Evolutionary conservation across 129 eudicot genomes (phyloP).

Genomic region (Flaveria brownii): DNA sequence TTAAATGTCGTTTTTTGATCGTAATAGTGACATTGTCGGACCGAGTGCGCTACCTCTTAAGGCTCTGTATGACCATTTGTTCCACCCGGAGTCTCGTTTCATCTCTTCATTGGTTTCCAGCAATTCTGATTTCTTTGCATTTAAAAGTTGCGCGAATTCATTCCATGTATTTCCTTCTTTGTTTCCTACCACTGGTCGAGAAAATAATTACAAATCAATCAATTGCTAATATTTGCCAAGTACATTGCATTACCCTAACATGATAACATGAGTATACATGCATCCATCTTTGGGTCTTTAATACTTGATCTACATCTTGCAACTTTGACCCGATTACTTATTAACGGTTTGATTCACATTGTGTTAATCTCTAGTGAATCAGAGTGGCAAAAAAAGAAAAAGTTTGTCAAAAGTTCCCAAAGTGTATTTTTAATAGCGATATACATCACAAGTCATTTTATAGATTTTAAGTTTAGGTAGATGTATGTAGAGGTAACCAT

Average conservation of each 20-base stretch:
- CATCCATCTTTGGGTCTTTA: neutral
- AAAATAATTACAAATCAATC: conserved; percentile 2
- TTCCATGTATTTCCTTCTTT: conserved; percentile 61
- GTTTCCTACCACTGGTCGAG: conserved; percentile 18
- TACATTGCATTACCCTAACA: neutral
- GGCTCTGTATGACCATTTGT: conserved; percentile 59
- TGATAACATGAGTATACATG: too few relatives aligned
- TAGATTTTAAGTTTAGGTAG: too few relatives aligned
- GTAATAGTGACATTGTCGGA: conserved; percentile 58
- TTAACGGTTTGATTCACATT: neutral
- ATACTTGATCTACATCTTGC: conserved; percentile 3
- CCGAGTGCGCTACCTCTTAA: conserved; percentile 70
- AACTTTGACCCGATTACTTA: neutral
- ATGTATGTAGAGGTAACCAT: too few relatives aligned
- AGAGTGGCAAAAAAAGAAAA: too few relatives aligned
- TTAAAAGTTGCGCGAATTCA: conserved; percentile 44
- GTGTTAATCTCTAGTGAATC: too few relatives aligned
- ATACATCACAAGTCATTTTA: neutral
- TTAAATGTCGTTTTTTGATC: conserved; percentile 54
- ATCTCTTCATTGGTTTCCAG: conserved; percentile 43
- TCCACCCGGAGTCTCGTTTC: conserved; percentile 37
- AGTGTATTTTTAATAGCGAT: neutral
- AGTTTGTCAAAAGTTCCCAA: neutral
- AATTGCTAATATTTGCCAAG: neutral
- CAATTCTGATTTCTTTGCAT: conserved; percentile 47